phyloP scores from a whole-genome alignment of 1,284 basidiomycete species.

The Trichosporon faecale region DNA sequence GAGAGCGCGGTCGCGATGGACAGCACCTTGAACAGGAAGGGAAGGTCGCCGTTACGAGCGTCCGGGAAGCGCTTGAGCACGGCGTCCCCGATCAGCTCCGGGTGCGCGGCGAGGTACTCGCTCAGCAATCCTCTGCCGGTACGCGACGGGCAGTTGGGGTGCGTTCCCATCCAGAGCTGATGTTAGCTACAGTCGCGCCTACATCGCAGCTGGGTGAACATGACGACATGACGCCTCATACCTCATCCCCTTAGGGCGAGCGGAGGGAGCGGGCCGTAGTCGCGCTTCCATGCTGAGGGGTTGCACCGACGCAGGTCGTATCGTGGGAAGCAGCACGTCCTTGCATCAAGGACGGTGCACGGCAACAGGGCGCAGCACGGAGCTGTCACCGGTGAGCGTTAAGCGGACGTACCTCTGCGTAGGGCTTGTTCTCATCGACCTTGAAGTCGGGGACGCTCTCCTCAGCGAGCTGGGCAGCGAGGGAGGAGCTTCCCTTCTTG shows the following conservation, averaged over 20 bases:
- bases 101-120: constrained; percentile 63
- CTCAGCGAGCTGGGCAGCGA: constrained; percentile 57
- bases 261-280: background rate
- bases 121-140: constrained; percentile 60
- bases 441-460: constrained; percentile 55
- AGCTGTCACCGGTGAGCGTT: background rate
- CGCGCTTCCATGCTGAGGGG: background rate
- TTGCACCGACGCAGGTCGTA: background rate
- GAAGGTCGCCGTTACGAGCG: constrained; percentile 67
- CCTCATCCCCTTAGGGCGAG: background rate
- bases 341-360: background rate
- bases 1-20: constrained; percentile 91
- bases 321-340: background rate
- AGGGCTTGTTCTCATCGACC: constrained; percentile 60
- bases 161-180: constrained; percentile 99
- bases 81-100: constrained; percentile 65
- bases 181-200: constrained; percentile 4
- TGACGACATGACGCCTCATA: constrained; percentile 9
- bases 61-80: constrained; percentile 63
- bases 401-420: constrained; percentile 59
- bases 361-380: background rate
- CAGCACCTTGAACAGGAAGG: constrained; percentile 91
- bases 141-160: constrained; percentile 78
- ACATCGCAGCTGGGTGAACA: background rate
- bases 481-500: constrained; percentile 56